These are phyloP conservation scores for Candida silvatica DNA, from an alignment of 805 yeast genomes.

Conservation along the genomic window DNA sequence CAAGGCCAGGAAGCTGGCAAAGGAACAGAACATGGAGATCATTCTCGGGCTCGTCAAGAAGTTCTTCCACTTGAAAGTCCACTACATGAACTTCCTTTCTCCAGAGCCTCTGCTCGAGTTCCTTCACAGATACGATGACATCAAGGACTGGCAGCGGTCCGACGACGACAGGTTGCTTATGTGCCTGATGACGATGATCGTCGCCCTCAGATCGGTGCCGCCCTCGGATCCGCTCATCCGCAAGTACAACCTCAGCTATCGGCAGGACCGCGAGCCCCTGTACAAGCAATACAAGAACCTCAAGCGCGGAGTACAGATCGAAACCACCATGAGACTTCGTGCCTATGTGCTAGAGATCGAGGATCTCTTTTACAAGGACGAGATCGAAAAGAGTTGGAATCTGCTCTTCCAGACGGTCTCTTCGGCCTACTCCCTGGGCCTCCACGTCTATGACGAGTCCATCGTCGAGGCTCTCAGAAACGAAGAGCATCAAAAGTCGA, in stretches of 20 bases:
- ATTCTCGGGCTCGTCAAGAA: slow-evolving; percentile 29
- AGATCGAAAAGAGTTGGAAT: slow-evolving; percentile 45
- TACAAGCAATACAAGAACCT: slow-evolving; percentile 34
- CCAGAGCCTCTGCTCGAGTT: slow-evolving; percentile 27
- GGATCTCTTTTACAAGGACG: slow-evolving; percentile 38
- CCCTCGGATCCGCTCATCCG: slow-evolving; percentile 16
- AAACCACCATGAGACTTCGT: slow-evolving; percentile 38
- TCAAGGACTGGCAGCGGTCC: slow-evolving; percentile 36
- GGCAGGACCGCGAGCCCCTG: slow-evolving; percentile 20
- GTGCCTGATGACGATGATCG: slow-evolving; percentile 34
- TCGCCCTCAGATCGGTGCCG: slow-evolving; percentile 28
- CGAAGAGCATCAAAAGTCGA: slow-evolving; percentile 23
- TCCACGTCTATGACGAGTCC: slow-evolving; percentile 34
- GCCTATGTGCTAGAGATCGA: slow-evolving; percentile 44
- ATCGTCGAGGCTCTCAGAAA: slow-evolving; percentile 22
- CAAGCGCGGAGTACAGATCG: slow-evolving; percentile 37
- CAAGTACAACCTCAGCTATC: slow-evolving; percentile 16
- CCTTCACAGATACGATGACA: slow-evolving; percentile 25
- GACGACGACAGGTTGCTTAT: slow-evolving; percentile 34
- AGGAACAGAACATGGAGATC: slow-evolving; percentile 24
- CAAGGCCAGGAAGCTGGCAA: slow-evolving; percentile 4
- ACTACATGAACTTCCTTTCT: slow-evolving; percentile 33
- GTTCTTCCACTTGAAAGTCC: slow-evolving; percentile 32
- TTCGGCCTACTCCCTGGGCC: slow-evolving; percentile 41
- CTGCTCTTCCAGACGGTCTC: slow-evolving; percentile 41